Conservation (phyloP, 352 stramenopile species). For the Pythium graminicola region DNA sequence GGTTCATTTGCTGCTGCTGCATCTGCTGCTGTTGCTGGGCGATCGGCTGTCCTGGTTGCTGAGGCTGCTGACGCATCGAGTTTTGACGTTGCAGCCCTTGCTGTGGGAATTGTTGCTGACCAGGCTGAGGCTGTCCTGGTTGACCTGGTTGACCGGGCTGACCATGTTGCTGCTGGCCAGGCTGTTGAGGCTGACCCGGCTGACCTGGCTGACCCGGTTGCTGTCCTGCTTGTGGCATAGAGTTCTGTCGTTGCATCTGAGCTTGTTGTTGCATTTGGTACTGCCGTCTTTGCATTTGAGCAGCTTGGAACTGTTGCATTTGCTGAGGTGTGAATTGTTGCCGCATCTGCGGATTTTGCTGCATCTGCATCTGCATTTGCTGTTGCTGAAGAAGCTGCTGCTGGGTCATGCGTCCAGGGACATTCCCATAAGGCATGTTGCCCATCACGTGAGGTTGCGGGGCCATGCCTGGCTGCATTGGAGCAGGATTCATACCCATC, state of each 20-base stretch:
- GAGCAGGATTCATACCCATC: slow-evolving; percentile 32
- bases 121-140: slow-evolving; percentile 14
- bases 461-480: slow-evolving; percentile 36
- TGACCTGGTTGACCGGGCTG: slow-evolving; percentile 22
- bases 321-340: slow-evolving; percentile 79
- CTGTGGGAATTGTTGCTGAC: slow-evolving; percentile 37
- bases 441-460: slow-evolving; percentile 54
- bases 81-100: slow-evolving; percentile 34
- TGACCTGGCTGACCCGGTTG: slow-evolving; percentile 31
- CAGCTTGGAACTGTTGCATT: slow-evolving; percentile 56
- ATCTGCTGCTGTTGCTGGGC: slow-evolving; percentile 25
- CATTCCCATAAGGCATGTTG: slow-evolving; percentile 61
- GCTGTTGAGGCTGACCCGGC: slow-evolving; percentile 1
- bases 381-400: slow-evolving; percentile 75
- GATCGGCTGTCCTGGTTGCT: slow-evolving; percentile 17
- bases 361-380: slow-evolving; percentile 77
- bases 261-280: slow-evolving; percentile 47
- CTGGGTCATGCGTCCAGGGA: slow-evolving; percentile 67
- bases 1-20: slow-evolving; percentile 37
- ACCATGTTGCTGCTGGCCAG: slow-evolving; percentile 29
- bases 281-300: slow-evolving; percentile 38
- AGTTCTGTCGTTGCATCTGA: slow-evolving; percentile 67
- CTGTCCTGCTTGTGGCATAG: slow-evolving; percentile 44
- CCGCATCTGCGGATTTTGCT: slow-evolving; percentile 76
- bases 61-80: slow-evolving; percentile 41